Evolutionary conservation across 352 stramenopile species (phyloP), one percentile per base, ranked within the genome.

Genomic region (Pythium biforme): DNA sequence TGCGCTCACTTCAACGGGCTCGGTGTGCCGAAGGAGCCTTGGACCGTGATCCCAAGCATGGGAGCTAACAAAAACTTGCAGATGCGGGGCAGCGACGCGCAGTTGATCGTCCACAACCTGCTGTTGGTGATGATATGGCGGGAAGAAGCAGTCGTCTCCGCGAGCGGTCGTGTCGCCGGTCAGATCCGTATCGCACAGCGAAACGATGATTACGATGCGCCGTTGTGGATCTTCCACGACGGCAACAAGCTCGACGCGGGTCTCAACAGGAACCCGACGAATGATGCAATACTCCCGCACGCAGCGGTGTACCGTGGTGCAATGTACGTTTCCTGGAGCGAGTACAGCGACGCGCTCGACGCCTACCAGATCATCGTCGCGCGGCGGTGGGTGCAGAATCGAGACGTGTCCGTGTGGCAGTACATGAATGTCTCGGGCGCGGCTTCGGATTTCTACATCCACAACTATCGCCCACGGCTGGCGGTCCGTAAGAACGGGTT

Each of bases 191-290:
- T 90, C 6, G 77, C 81, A 0, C 58, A 87, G 59, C 64, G 68
- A 25, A 90, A 88, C 26, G 69, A 83, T 29, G 77, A 88, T 31
- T 56, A 53, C 17, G 70, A 84, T 25, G 76, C 79, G 0, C 77
- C 75, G 0, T 46, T 84, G 2, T 93, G 83, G 83, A 87, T 88
- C 29, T 90, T 91, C 43, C 81, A 93, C 60, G 83, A 93, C 47
- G 78, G 79, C 2, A 87, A 89, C 37, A 37, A 74, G 0, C 9
- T 56, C 0, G 53, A 66, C 11, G 33, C 59, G 0, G 83, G 83
- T 0, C 66, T 93, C 20, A 93, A 93, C 58, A 60, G 55, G 22
- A 62, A 91, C 40, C 66, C 69, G 5, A 26, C 55, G 0, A 79
- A 77, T 50, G 66, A 89, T 46, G 78, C 83, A 17, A 70, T 68